These are phyloP conservation scores for Sporothrix humicola DNA, from an alignment of 2,329 filamentous ascomycete species.

Conservation along the genomic window DNA sequence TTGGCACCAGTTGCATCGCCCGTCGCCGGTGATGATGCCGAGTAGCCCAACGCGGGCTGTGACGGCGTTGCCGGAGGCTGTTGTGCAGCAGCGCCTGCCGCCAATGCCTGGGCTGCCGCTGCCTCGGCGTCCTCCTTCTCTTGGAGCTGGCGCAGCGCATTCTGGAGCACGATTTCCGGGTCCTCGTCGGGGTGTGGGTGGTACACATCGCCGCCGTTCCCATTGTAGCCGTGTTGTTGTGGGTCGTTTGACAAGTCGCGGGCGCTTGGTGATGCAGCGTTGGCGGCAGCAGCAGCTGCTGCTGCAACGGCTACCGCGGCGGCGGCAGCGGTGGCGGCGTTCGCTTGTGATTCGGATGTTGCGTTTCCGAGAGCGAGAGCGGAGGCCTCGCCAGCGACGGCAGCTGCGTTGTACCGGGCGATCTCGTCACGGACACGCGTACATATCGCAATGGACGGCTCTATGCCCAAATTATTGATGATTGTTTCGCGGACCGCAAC, in stretches of 20 bases:
- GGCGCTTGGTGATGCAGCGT: not conserved
- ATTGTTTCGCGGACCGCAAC: conserved; percentile 64
- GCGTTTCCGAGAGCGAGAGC: not conserved
- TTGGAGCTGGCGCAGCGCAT: conserved; percentile 63
- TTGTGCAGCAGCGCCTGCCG: conserved; percentile 55
- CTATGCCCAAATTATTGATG: conserved; percentile 60
- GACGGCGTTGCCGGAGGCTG: conserved; percentile 31
- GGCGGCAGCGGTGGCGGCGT: conserved; percentile 35
- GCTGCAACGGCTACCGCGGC: conserved; percentile 38
- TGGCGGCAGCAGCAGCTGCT: conserved; percentile 29
- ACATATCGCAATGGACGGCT: conserved; percentile 59
- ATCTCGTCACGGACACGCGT: conserved; percentile 65
- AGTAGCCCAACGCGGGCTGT: not conserved
- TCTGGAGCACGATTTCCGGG: conserved; percentile 63
- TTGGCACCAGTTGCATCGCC: conserved; percentile 53
- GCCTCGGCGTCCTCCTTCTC: conserved; percentile 65
- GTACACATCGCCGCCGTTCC: conserved; percentile 33
- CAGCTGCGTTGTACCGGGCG: conserved; percentile 46
- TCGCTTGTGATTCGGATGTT: conserved; percentile 29
- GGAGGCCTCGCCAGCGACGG: conserved; percentile 6
- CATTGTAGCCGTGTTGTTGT: conserved; percentile 35
- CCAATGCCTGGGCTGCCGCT: conserved; percentile 59
- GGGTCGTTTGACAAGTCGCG: conserved; percentile 42
- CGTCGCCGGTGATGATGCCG: conserved; percentile 1
- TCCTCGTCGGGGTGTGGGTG: conserved; percentile 54